Evolutionary conservation across 2,329 filamentous ascomycete genomes (phyloP), one percentile per base, ranked within the genome.

Genomic region (Akanthomyces dipterigenus): DNA sequence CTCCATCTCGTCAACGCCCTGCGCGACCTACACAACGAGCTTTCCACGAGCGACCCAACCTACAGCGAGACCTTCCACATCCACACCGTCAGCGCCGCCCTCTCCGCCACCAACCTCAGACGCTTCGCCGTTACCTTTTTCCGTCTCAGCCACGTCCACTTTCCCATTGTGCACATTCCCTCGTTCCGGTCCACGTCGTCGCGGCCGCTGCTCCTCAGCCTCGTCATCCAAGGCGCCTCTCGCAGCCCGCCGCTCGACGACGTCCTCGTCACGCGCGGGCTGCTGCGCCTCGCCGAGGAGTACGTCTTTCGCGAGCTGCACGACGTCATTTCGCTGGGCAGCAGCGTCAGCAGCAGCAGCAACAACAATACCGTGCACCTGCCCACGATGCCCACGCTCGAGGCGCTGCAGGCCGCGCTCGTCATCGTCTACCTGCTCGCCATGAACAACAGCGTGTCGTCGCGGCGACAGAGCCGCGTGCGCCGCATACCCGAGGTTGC

Each of bases 91-190:
- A 43, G 31, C 2, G 63, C 56, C 3, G 62, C 66, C 22, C 67
- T 71, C 58, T 64, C 65, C 12, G 50, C 63, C 1, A n/a, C 61
- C 7, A 68, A 65, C 60, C 56, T 67, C 22, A 63, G 62, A 18
- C 24, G 38, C 9, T 69, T 70, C 45, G 60, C 66, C 3, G 48
- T 63, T 1, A 62, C 63, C n/a, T 70, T 67, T 62, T 71, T 69
- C 62, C 66, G 65, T 9, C 60, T 66, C 26, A 68, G 64, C 36
- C 69, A 71, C 53, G 60, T 55, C 11, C 67, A 71, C 62, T 66
- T 71, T 12, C 70, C 70, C 24, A 55, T 71, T 20, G 28, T 69
- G 2, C 70, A 72, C 64, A 64, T 65, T 7, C 64, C 70, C 6
- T 63, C 62, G 11, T 72, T 71, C 46, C 61, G 63, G 22, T 42